Evolutionary conservation across 2,329 filamentous ascomycete genomes (phyloP).

Genomic region (Xylaria hypoxylon): DNA sequence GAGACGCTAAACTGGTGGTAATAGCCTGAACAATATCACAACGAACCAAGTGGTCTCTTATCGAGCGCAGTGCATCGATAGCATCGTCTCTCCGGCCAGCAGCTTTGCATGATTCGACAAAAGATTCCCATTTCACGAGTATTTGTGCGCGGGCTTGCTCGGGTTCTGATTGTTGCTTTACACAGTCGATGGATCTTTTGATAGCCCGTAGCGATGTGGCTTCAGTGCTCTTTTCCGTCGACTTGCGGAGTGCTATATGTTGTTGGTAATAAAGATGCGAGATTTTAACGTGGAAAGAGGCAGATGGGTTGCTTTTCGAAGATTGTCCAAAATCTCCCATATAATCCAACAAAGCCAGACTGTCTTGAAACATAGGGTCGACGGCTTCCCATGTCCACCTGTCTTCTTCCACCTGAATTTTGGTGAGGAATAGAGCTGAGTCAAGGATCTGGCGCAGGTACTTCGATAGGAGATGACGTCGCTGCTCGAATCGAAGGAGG

Average conservation of each 20-base stretch:
- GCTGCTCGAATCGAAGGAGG: slow-evolving; percentile 70
- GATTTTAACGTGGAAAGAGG: slow-evolving; percentile 71
- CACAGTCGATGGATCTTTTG: slow-evolving; percentile 71
- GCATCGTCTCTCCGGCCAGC: slow-evolving; percentile 67
- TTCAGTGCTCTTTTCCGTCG: slow-evolving; percentile 56
- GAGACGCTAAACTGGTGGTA: slow-evolving; percentile 60
- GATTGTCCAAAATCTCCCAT: slow-evolving; percentile 57
- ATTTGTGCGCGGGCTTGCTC: slow-evolving; percentile 72
- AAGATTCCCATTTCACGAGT: slow-evolving; percentile 72
- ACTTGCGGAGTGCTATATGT: slow-evolving; percentile 64
- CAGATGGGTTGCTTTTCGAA: slow-evolving; percentile 48
- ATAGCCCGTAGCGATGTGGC: slow-evolving; percentile 65
- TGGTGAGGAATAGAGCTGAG: slow-evolving; percentile 68
- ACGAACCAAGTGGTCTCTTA: slow-evolving; percentile 71
- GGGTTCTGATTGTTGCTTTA: slow-evolving; percentile 63
- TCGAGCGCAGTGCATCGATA: slow-evolving; percentile 66
- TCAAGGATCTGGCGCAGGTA: slow-evolving; percentile 70
- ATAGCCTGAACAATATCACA: slow-evolving; percentile 67
- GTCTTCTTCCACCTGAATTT: slow-evolving; percentile 61
- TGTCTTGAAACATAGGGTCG: slow-evolving; percentile 69
- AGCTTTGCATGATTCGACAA: slow-evolving; percentile 70
- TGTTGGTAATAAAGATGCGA: slow-evolving; percentile 79
- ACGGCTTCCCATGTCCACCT: slow-evolving; percentile 65
- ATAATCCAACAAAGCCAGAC: slow-evolving; percentile 64
- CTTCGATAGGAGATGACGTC: slow-evolving; percentile 64